Conservation (phyloP, 2,329 filamentous ascomycete genomes). For the Diaporthe sp. region DNA sequence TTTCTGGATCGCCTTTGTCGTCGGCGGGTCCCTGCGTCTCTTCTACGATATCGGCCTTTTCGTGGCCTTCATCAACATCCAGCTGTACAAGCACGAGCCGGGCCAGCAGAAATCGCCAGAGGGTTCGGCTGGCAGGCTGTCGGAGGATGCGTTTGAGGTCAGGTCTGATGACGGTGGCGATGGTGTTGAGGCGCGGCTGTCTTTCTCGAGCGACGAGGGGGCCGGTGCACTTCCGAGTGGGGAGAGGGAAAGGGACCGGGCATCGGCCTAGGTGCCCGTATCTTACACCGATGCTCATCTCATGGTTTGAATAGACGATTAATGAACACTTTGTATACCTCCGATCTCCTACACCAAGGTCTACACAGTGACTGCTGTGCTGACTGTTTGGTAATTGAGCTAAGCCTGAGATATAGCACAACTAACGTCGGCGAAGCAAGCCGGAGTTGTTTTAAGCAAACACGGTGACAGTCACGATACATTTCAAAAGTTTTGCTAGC, state of each 20-base stretch:
- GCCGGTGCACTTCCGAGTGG: not conserved
- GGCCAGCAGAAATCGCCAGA: conserved; percentile 6
- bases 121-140: conserved; percentile 8
- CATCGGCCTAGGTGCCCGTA: conserved; percentile 28
- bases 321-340: conserved; percentile 14
- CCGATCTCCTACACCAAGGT: not conserved
- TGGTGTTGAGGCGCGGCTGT: conserved; percentile 32
- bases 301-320: not conserved
- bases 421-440: not conserved
- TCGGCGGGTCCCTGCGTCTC: conserved; percentile 65
- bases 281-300: not conserved
- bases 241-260: not conserved
- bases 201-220: conserved; percentile 33
- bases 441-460: too few relatives aligned
- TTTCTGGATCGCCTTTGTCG: conserved; percentile 74
- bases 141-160: conserved; percentile 33
- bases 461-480: too few relatives aligned
- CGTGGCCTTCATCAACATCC: conserved; percentile 70
- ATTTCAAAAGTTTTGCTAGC: too few relatives aligned
- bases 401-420: not conserved
- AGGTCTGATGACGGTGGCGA: conserved; percentile 7
- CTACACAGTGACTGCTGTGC: not conserved
- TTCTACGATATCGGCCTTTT: conserved; percentile 71
- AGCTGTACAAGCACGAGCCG: conserved; percentile 61
- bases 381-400: not conserved